A percentile compares a stretch with the other conserved stretches of the same genome.
phyloP scores from a whole-genome alignment of 176 grass and related monocot genomes.

The Themeda triandra region DNA sequence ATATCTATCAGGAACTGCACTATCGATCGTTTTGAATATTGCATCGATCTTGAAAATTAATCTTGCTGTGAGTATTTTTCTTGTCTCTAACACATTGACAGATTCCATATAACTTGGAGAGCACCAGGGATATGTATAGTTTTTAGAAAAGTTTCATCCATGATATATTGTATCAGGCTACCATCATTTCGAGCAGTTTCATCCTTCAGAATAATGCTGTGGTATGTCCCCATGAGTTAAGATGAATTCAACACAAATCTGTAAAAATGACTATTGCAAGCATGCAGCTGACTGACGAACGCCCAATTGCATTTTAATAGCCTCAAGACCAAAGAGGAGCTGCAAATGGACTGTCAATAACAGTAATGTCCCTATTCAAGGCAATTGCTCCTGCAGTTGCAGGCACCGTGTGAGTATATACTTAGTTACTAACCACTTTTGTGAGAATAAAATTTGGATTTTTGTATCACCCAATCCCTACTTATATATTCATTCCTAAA shows the following conservation, averaged over 20 bases:
- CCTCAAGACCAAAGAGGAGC: conserved; percentile 64
- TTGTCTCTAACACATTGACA: not conserved
- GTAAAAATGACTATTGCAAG: not conserved
- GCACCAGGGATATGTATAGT: not conserved
- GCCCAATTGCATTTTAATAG: conserved; percentile 18
- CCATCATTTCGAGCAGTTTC: conserved; percentile 42
- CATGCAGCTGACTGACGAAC: not conserved
- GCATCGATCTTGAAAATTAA: conserved; percentile 51
- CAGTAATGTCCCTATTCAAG: conserved; percentile 57
- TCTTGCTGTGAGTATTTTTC: conserved; percentile 42
- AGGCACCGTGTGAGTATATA: conserved; percentile 53
- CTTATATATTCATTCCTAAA: not conserved
- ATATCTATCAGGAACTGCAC: conserved; percentile 45
- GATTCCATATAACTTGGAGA: not conserved
- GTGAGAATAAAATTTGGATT: not conserved
- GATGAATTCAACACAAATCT: not conserved
- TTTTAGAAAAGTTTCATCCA: not conserved
- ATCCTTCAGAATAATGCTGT: conserved; percentile 67
- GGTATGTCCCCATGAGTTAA: conserved; percentile 27
- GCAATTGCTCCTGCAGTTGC: conserved; percentile 54
- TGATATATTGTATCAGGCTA: conserved; percentile 27
- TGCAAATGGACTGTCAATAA: conserved; percentile 64
- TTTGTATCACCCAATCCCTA: not conserved
- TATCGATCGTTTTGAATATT: conserved; percentile 42
- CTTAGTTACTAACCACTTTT: not conserved